Conservation (phyloP, 2,329 filamentous ascomycete genomes). For the Aureobasidium sp. region DNA sequence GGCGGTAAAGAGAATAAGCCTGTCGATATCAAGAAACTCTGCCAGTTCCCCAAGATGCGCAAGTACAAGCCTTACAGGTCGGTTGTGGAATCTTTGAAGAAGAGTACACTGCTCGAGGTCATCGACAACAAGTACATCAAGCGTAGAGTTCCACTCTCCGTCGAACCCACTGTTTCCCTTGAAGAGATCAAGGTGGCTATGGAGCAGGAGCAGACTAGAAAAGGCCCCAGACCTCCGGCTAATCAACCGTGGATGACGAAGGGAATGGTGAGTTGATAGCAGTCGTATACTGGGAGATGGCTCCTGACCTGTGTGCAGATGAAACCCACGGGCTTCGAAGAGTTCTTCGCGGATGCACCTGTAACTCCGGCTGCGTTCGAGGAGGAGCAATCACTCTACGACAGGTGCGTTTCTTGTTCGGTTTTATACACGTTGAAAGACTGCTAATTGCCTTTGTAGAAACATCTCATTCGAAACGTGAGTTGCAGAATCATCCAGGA, state of each 20-base stretch:
- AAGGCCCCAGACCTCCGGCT: slow-evolving; percentile 19
- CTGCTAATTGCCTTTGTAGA: background rate
- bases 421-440: background rate
- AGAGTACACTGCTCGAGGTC: slow-evolving; percentile 37
- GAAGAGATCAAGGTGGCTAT: slow-evolving; percentile 17
- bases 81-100: slow-evolving; percentile 37
- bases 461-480: slow-evolving; percentile 11
- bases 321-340: slow-evolving; percentile 46
- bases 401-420: slow-evolving; percentile 34
- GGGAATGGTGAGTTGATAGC: slow-evolving; percentile 26
- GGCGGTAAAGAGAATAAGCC: slow-evolving; percentile 36
- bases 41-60: slow-evolving; percentile 42
- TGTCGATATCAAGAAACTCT: slow-evolving; percentile 38
- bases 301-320: slow-evolving; percentile 16
- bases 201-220: slow-evolving; percentile 25
- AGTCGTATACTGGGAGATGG: background rate
- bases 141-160: slow-evolving; percentile 34
- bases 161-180: slow-evolving; percentile 21
- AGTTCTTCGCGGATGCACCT: slow-evolving; percentile 73
- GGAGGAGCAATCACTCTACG: slow-evolving; percentile 64
- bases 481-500: background rate
- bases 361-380: slow-evolving; percentile 62
- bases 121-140: slow-evolving; percentile 35
- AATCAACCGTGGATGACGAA: slow-evolving; percentile 33
- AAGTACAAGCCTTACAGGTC: slow-evolving; percentile 33